Evolutionary conservation across 78 protist species (phyloP).

Genomic region (Protostelium mycophagum): DNA sequence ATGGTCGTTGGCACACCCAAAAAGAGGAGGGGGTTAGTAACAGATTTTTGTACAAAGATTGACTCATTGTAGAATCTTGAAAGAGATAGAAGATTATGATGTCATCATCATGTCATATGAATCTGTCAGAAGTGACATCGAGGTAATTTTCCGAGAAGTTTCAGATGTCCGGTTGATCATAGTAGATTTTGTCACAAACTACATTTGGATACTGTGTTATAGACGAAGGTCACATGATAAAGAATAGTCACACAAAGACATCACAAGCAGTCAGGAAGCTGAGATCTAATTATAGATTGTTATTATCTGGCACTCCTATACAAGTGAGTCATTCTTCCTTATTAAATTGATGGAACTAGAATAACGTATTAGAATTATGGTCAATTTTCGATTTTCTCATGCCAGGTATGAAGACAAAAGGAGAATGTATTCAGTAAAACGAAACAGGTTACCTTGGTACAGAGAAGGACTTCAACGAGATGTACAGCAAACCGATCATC

Average conservation of each 20-base stretch:
- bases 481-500: conserved; percentile 62
- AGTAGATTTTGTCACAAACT: conserved; percentile 6
- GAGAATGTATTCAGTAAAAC: too few relatives aligned
- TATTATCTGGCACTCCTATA: conserved; percentile 97
- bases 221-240: conserved; percentile 97
- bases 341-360: conserved; percentile 19
- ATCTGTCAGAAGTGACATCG: conserved; percentile 68
- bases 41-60: background rate
- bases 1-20: conserved; percentile 54
- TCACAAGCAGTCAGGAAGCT: conserved; percentile 73
- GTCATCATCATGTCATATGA: conserved; percentile 82
- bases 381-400: conserved; percentile 95
- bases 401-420: conserved; percentile 77
- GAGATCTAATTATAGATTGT: conserved; percentile 81
- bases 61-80: too few relatives aligned
- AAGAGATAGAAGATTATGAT: conserved; percentile 19
- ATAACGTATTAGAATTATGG: conserved; percentile 93
- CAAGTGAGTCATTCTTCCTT: background rate
- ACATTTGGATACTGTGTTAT: conserved; percentile 81
- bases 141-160: background rate
- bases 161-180: background rate
- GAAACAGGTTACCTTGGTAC: conserved; percentile 94
- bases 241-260: conserved; percentile 64
- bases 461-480: conserved; percentile 50
- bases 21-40: conserved; percentile 24